Conservation (phyloP, 805 yeast genomes). For the Lipomyces orientalis region DNA sequence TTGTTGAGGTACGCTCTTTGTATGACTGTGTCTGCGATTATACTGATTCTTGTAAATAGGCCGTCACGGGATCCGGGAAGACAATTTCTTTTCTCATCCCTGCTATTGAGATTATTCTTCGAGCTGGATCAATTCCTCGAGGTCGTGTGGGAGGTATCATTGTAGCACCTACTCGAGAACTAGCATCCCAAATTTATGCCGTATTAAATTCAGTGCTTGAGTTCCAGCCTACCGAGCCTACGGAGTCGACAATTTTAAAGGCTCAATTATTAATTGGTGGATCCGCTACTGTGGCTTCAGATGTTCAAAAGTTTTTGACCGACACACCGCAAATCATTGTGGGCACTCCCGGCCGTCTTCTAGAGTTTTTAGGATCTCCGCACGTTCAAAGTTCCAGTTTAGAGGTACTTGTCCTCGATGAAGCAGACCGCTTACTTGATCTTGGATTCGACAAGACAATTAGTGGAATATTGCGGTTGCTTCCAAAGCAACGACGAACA, state of each 20-base stretch:
- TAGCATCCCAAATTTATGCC: constrained; percentile 59
- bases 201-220: constrained; percentile 68
- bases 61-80: constrained; percentile 98
- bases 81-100: constrained; percentile 91
- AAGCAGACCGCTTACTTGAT: constrained; percentile 89
- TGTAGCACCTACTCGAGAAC: constrained; percentile 70
- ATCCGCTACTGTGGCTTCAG: constrained; percentile 61
- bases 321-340: constrained; percentile 74
- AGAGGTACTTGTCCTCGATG: constrained; percentile 82
- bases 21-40: neutral
- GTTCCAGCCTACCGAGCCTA: constrained; percentile 59
- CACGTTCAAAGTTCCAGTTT: constrained; percentile 65
- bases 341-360: constrained; percentile 90
- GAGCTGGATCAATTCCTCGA: constrained; percentile 44
- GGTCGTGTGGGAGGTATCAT: constrained; percentile 77
- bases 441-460: constrained; percentile 73
- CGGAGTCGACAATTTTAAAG: constrained; percentile 33
- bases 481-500: constrained; percentile 92
- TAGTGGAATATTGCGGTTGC: constrained; percentile 63
- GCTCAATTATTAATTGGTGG: constrained; percentile 52
- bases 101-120: constrained; percentile 61
- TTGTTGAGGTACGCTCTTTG: constrained; percentile 62
- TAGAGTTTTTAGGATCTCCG: constrained; percentile 68
- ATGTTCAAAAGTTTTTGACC: constrained; percentile 61
- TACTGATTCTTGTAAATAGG: constrained; percentile 43